These are phyloP conservation scores for Tuber umbilicatum DNA, from an alignment of 495 filamentous ascomycete species.

Conservation along the genomic window DNA sequence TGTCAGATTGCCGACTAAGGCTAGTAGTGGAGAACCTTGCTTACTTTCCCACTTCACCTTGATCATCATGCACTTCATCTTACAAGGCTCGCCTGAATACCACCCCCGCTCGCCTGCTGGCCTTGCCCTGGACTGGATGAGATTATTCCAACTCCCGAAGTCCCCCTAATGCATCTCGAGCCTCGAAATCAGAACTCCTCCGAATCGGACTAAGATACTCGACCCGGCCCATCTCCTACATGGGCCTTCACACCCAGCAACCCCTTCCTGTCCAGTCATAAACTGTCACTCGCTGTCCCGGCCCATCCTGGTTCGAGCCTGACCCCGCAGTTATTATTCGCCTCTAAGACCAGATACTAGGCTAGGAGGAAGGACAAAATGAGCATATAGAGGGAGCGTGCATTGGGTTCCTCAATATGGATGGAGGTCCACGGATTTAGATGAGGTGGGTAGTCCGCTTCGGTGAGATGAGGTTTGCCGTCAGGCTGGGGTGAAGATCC, in stretches of 20 bases:
- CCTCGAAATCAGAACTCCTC: not conserved
- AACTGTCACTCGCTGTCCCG: not conserved
- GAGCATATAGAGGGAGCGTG: not conserved
- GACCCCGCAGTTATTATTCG: not conserved
- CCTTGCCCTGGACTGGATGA: not conserved
- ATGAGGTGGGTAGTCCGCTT: not conserved
- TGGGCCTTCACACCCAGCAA: not conserved
- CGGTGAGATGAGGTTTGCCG: not conserved
- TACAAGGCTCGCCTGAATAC: not conserved
- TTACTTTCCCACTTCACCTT: not conserved
- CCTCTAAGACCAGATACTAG: not conserved
- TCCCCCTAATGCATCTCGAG: not conserved
- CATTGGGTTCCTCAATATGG: not conserved
- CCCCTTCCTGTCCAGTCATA: not conserved
- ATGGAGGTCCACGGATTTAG: not conserved
- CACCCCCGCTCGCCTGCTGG: not conserved
- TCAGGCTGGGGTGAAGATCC: not conserved
- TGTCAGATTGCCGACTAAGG: not conserved
- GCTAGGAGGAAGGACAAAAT: not conserved
- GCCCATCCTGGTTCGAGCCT: not conserved
- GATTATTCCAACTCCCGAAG: not conserved
- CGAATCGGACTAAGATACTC: not conserved
- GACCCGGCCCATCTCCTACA: not conserved
- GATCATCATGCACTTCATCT: not conserved
- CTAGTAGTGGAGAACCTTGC: not conserved